Evolutionary conservation across 2,329 filamentous ascomycete genomes (phyloP), one percentile per base, ranked within the genome.

Genomic region (Beauveria australis): DNA sequence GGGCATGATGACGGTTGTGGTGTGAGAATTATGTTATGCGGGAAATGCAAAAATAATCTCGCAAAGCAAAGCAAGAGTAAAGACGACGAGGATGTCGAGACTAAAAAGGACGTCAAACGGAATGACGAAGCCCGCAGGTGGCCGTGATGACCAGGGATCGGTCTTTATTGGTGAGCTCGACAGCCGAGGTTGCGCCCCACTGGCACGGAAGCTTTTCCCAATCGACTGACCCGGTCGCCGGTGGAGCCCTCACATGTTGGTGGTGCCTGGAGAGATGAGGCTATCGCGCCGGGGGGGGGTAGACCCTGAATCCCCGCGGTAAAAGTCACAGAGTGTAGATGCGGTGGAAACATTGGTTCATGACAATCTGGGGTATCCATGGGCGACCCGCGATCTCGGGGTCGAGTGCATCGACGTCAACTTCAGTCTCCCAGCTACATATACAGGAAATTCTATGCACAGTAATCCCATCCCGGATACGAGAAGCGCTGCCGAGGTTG

Each of bases 1-100:
- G 68, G 82, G 80, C 82, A 85, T 84, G 61, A 64, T 75, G 67
- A 62, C 37, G 46, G 53, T 28, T 26, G 41, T 40, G 40, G 19
- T 48, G 47, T 49, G 33, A 18, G 7, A 43, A 43, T 37, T 53
- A 8, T 14, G 10, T 5, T 18, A 14, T 10, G 18, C 9, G 9
- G 10, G 10, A 19, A 14, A 30, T 30, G 26, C 22, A n/a, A 16
- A 30, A 28, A 22, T 30, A 5, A 6, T 37, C 5, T 37, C 33
- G 33, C 33, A 37, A 33, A 51, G 24, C 43, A 48, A 22, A 46
- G 22, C 14, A 28, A 30, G 22, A 52, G 44, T 30, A 51, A 24
- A 33, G 33, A 19, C n/a, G 14, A 33, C 10, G 37, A 49, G 19
- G 48, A 41, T 51, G 55, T 58, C 37, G 30, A 26, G 41, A 26